Conservation (phyloP, 805 yeast species). For the Saccharomyces jurei region DNA sequence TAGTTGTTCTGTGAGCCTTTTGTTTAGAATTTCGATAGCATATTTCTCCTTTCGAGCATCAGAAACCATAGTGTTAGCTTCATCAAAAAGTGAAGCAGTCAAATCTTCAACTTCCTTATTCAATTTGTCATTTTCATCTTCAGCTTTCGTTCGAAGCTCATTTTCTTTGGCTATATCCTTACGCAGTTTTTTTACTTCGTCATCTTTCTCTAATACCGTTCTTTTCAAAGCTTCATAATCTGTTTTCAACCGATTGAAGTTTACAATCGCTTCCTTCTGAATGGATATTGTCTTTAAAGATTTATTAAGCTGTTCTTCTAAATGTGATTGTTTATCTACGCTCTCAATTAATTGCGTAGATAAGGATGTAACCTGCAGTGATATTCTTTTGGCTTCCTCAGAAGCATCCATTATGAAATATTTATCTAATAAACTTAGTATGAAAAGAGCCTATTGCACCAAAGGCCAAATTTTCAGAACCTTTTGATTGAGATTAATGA, state of each 20-base stretch:
- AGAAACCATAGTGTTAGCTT: constrained; percentile 79
- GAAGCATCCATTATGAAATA: constrained; percentile 5
- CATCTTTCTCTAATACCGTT: constrained; percentile 13
- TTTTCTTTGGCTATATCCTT: constrained; percentile 25
- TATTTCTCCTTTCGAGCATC: constrained; percentile 64
- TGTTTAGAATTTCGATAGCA: constrained; percentile 50
- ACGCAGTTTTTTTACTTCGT: constrained; percentile 29
- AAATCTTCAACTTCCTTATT: constrained; percentile 74
- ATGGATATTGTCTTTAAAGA: constrained; percentile 30
- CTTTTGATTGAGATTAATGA: background rate
- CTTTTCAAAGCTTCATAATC: constrained; percentile 30
- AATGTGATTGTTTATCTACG: constrained; percentile 45
- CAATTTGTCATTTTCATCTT: constrained; percentile 49
- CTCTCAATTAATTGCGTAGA: constrained; percentile 56
- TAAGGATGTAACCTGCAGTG: constrained; percentile 46
- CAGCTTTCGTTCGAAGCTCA: constrained; percentile 41
- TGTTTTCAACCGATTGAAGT: constrained; percentile 27
- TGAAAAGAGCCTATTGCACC: background rate
- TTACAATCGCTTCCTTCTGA: constrained; percentile 15
- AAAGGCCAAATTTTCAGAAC: background rate
- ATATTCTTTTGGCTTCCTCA: constrained; percentile 38
- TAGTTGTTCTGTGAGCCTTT: constrained; percentile 43
- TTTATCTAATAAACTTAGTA: background rate
- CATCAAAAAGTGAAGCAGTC: constrained; percentile 67
- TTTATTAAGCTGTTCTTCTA: constrained; percentile 44